phyloP scores from a whole-genome alignment of 345 rosid species.

The Boechera divaricarpa region DNA sequence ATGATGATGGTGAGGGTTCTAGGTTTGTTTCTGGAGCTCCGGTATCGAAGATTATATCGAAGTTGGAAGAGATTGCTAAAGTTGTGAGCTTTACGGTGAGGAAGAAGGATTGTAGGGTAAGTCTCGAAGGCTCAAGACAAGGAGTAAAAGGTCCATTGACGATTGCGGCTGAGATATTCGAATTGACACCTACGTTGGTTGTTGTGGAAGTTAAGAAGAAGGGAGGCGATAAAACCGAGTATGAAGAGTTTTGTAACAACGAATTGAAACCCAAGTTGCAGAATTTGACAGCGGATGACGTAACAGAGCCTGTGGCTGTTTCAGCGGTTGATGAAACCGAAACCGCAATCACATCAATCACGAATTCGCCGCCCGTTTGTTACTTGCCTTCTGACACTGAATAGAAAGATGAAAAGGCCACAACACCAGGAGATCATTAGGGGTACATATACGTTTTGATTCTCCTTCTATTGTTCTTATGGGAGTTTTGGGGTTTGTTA shows the following conservation, averaged over 20 bases:
- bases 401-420: slow-evolving; percentile 45
- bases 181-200: slow-evolving; percentile 67
- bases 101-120: slow-evolving; percentile 78
- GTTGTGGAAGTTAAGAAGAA: slow-evolving; percentile 94
- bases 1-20: slow-evolving; percentile 72
- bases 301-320: slow-evolving; percentile 34
- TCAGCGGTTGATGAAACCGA: slow-evolving; percentile 15
- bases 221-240: slow-evolving; percentile 84
- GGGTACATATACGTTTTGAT: slow-evolving; percentile 10
- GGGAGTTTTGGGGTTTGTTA: slow-evolving; percentile 29
- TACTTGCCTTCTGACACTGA: slow-evolving; percentile 74
- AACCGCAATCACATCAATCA: neutral
- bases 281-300: slow-evolving; percentile 66
- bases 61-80: slow-evolving; percentile 79
- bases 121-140: slow-evolving; percentile 71
- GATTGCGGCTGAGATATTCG: slow-evolving; percentile 75
- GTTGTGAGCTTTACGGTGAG: slow-evolving; percentile 72
- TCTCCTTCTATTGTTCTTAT: slow-evolving; percentile 18
- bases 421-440: slow-evolving; percentile 25
- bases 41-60: slow-evolving; percentile 64
- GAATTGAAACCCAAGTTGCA: slow-evolving; percentile 81
- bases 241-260: slow-evolving; percentile 75
- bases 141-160: slow-evolving; percentile 72
- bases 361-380: slow-evolving; percentile 35
- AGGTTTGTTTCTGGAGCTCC: slow-evolving; percentile 75